Base-by-base conservation (phyloP, 352 stramenopile species). In the Salisapilia sapeloensis region DNA sequence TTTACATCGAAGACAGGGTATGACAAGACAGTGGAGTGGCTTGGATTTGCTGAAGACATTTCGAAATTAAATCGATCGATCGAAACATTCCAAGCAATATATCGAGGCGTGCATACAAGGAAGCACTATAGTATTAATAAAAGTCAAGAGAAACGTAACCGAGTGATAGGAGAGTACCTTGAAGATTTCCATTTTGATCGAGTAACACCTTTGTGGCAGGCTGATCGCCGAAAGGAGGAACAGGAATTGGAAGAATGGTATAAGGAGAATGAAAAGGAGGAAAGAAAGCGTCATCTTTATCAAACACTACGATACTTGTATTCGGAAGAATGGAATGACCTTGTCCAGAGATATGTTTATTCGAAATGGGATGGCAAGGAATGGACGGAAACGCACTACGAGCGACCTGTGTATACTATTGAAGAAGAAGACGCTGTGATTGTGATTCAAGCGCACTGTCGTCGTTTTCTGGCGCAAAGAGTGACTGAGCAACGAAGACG, bases 151-250 rank as follows among this genome's bases (percentile, higher is more conserved):
- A n/a, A n/a, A n/a, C n/a, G n/a, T n/a, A n/a, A n/a, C n/a, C n/a
- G n/a, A 19, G 18, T 80, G 4, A 46, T 45, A 13, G 51, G 53
- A 2, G 21, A 54, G 10, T 89, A 89, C 34, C 16, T 83, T 8
- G 44, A 49, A 2, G 66, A 84, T n/a, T 54, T 60, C n/a, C 40
- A 53, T 7, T 24, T 31, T 9, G 64, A 84, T 31, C 56, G 64
- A 16, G 69, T 85, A 29, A 74, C 53, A 2, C 56, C 57, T 4
- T 38, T 85, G 25, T 89, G 69, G 72, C 45, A 72, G 33, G 39
- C 41, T 12, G 72, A 89, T 11, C 49, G 69, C 4, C 59, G 63
- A 26, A 59, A 51, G 28, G 69, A 83, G 29, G 52, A 71, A 10
- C 31, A 60, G 15, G 53, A 65, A 18, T 42, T 60, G 13, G 64